phyloP scores from a whole-genome alignment of 2,329 filamentous ascomycete genomes.

The Orbilia brochopaga region DNA sequence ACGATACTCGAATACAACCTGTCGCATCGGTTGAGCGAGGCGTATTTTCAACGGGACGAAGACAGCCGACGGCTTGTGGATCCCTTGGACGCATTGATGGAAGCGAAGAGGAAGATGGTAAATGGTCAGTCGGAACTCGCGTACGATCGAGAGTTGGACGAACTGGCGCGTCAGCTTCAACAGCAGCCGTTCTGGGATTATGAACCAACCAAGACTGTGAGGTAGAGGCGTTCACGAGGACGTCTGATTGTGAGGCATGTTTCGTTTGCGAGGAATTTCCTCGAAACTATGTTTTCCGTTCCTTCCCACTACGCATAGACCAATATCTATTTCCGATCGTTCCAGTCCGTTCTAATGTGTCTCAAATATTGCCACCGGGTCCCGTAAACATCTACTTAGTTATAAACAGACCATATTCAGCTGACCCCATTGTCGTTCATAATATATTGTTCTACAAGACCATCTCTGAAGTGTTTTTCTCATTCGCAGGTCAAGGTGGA shows the following conservation, averaged over 20 bases:
- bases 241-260: slow-evolving; percentile 3
- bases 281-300: not conserved
- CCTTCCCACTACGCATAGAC: not conserved
- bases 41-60: slow-evolving; percentile 21
- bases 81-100: slow-evolving; percentile 6
- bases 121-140: not conserved
- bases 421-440: too few species aligned
- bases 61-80: not conserved
- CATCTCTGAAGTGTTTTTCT: not conserved
- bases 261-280: not conserved
- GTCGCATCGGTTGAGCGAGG: slow-evolving; percentile 2
- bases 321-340: too few species aligned
- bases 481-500: slow-evolving; percentile 50
- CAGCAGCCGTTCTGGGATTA: not conserved
- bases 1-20: slow-evolving; percentile 44
- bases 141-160: slow-evolving; percentile 8
- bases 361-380: too few species aligned
- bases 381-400: too few species aligned
- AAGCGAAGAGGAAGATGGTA: slow-evolving; percentile 7
- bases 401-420: too few species aligned
- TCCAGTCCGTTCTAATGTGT: too few species aligned
- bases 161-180: slow-evolving; percentile 8
- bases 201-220: not conserved
- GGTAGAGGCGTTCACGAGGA: not conserved
- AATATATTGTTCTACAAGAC: too few species aligned